Base-by-base conservation (phyloP, 176 grass and related monocot species). In the Aegilops tauschii region DNA sequence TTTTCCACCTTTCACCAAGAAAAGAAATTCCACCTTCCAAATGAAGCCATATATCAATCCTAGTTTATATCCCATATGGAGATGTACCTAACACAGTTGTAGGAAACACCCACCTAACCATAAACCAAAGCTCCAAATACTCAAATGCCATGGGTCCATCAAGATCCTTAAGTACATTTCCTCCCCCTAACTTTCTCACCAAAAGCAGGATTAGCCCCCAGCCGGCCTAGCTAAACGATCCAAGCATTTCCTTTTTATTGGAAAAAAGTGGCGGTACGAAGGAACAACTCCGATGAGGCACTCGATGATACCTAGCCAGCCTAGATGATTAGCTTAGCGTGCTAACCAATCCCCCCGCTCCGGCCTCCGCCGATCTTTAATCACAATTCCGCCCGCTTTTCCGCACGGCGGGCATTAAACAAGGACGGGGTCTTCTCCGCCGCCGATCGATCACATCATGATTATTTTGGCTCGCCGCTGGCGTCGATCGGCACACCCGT, bases 191-290 rank as follows among this genome's bases (percentile, higher is more conserved):
- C 75, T 87, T 88, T 81, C 17, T 80, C 25, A 1, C 39, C 39
- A 81, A 87, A 88, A 80, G 76, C 61, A 85, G 50, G 70, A 69
- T 81, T 85, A 79, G 75, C 47, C 54, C 54, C 20, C 65, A 45
- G 84, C 89, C 89, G 73, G 79, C 84, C 84, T 90, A 54, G 50
- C 50, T 18, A 83, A 83, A 66, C 56, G 80, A 82, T 61, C 80
- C 56, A 86, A 73, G 50, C 73, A 65, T 35, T 83, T 87, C 77
- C 73, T 67, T 69, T 87, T 90, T 66, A 54, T 86, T 35, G 27
- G 35, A 8, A 25, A 40, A 85, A 71, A 86, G 54, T 8, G 18
- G 83, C 5, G 32, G 34, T 64, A 50, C 34, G 76, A 76, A 69
- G 40, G 90, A 91, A 78, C 84, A 79, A n/a, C 82, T 86, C 82